phyloP scores from a whole-genome alignment of 2,329 filamentous ascomycete genomes.

The Zalaria obscura region DNA sequence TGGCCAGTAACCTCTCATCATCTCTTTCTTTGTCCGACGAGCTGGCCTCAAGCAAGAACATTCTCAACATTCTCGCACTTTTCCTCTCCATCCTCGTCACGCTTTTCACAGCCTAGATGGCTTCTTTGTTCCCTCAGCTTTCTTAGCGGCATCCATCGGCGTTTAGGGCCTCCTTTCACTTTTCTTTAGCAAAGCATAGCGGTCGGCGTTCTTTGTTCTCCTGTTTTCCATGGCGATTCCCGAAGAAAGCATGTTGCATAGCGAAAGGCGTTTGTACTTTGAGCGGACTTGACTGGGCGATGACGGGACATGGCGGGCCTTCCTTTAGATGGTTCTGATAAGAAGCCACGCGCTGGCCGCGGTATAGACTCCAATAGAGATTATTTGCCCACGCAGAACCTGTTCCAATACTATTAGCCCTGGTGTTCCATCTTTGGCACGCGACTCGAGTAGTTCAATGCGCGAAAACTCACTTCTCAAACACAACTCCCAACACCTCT shows the following conservation, averaged over 20 bases:
- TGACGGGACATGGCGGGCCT: too few species aligned
- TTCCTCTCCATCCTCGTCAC: not conserved
- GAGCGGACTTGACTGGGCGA: too few species aligned
- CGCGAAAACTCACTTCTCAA: constrained; percentile 54
- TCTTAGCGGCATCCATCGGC: not conserved
- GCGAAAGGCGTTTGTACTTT: too few species aligned
- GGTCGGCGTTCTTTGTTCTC: not conserved
- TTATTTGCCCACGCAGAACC: constrained; percentile 26
- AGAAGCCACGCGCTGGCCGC: too few species aligned
- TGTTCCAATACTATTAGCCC: too few species aligned
- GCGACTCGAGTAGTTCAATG: too few species aligned
- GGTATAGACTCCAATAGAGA: too few species aligned
- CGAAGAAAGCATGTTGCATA: too few species aligned
- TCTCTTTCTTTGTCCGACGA: not conserved
- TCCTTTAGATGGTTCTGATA: too few species aligned
- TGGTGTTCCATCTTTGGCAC: too few species aligned
- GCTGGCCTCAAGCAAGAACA: not conserved
- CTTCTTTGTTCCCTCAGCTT: not conserved
- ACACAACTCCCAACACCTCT: constrained; percentile 89
- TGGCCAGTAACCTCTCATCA: not conserved
- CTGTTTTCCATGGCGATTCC: not conserved
- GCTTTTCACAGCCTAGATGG: not conserved
- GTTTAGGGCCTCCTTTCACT: not conserved
- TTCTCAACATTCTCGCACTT: not conserved
- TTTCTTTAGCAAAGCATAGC: not conserved